Conservation (phyloP, 164 flowering plant genomes). For the Pachysandra terminalis region DNA sequence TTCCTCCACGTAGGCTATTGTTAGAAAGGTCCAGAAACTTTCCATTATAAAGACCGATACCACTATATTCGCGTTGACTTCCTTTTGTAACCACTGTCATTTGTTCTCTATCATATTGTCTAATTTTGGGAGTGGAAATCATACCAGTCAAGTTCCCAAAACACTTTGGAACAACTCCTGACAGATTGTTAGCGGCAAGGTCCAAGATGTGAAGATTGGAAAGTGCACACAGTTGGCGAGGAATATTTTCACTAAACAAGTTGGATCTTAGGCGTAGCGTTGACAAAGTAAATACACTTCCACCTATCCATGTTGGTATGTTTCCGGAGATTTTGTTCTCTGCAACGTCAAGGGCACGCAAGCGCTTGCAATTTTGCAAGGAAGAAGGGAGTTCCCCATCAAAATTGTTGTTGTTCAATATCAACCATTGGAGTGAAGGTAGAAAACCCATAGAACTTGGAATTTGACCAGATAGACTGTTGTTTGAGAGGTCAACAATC, state of each 20-base stretch:
- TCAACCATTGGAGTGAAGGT: constrained; percentile 2
- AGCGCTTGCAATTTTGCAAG: constrained; percentile 17
- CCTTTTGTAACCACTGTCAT: constrained; percentile 10
- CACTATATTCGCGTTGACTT: constrained; percentile 1
- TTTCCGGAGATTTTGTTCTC: constrained; percentile 22
- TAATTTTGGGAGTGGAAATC: not conserved
- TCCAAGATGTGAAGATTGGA: constrained; percentile 13
- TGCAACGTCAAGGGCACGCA: constrained; percentile 23
- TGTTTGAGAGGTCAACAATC: constrained; percentile 18
- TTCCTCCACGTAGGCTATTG: constrained; percentile 13
- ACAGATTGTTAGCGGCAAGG: constrained; percentile 21
- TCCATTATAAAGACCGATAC: not conserved
- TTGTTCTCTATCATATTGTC: not conserved
- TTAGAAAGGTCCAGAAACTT: constrained; percentile 20
- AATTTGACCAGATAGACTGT: constrained; percentile 29
- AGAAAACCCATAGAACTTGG: constrained; percentile 22
- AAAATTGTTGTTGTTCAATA: constrained; percentile 21
- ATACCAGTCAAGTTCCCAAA: constrained; percentile 8
- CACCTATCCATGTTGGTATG: constrained; percentile 24
- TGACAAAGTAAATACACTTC: not conserved
- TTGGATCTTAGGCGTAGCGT: constrained; percentile 15
- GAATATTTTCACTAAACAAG: constrained; percentile 20
- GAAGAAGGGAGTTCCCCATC: constrained; percentile 24
- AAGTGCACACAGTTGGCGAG: constrained; percentile 20
- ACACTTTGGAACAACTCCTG: constrained; percentile 25